Evolutionary conservation across 2,329 filamentous ascomycete genomes (phyloP), one percentile per base, ranked within the genome.

Genomic region (Colletotrichum sp.): DNA sequence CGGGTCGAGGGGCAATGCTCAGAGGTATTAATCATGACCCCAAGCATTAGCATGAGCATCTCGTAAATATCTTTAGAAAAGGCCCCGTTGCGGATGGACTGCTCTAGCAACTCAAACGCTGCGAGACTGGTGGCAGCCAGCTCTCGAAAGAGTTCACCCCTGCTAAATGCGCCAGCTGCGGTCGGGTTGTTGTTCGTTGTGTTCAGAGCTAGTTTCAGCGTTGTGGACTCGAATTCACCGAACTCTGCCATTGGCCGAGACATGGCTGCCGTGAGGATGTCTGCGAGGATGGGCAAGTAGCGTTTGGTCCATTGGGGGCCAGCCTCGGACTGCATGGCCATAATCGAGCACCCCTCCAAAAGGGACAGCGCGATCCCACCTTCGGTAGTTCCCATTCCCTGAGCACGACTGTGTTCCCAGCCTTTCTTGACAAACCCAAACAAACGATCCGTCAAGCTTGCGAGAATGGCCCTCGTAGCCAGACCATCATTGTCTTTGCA

Each of bases 1-100:
- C 93, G 89, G 15, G 94, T 93, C 26, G 88, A 83, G 18, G 92
- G 87, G 80, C 93, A 95, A 81, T 95, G 93, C 82, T 98, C 96
- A 10, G 95, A 91, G 71, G 98, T 90, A 81, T 98, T 98, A 83
- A 98, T 98, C 84, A 96, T 91, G 26, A 95, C 92, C 1, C 95
- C 96, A 52, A 98, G 87, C 69, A 95, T 90, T 57, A 98, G 89
- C 65, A 98, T 91, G 16, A 98, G 88, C 65, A 92, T 90, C 79
- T 98, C 94, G 69, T 96, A 86, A 2, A 89, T 85, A 26, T 87
- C 86, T 3, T 86, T 84, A 13, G 88, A 83, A 69, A 91, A 87
- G n/a, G 87, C 85, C 32, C 88, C 88, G 62, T 86, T 87, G 8
- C 85, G 85, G 72, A 91, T 84, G 8, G 88, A 88, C 3, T 85